Conservation (phyloP, 805 yeast species). For the Ogataea nitratoaversa region DNA sequence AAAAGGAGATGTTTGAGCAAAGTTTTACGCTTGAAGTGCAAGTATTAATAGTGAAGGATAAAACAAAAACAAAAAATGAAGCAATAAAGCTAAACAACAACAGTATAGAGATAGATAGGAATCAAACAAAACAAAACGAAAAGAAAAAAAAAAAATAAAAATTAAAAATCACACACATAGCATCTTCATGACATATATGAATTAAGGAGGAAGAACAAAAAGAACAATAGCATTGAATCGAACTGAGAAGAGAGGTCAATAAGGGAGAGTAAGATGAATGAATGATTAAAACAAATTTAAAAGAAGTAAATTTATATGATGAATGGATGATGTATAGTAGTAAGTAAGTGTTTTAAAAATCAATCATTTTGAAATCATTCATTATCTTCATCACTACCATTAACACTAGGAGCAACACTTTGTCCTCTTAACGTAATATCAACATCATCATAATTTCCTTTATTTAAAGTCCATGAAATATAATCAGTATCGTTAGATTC, state of each 20-base stretch:
- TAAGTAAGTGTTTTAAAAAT: too few relatives aligned
- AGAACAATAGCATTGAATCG: too few relatives aligned
- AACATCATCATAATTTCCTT: slow-evolving; percentile 36
- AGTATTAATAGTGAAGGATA: too few relatives aligned
- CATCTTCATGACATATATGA: too few relatives aligned
- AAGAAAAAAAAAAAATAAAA: neutral
- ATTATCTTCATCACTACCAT: slow-evolving; percentile 22
- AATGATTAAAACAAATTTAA: neutral
- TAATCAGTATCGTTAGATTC: slow-evolving; percentile 88
- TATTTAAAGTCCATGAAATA: slow-evolving; percentile 49
- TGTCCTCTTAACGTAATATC: slow-evolving; percentile 34
- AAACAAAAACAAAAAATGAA: too few relatives aligned
- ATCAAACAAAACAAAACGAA: neutral
- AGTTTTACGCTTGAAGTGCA: too few relatives aligned
- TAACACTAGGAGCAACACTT: slow-evolving; percentile 34
- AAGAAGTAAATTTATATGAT: neutral
- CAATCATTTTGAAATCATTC: too few relatives aligned
- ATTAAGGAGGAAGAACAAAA: too few relatives aligned
- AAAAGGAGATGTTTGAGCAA: too few relatives aligned
- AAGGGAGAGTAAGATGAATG: too few relatives aligned
- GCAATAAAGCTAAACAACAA: neutral
- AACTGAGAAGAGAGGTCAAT: too few relatives aligned
- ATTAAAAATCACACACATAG: too few relatives aligned
- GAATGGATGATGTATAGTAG: neutral
- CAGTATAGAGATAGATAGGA: neutral